phyloP scores from a whole-genome alignment of 202 grass and related monocot genomes.

The Eragrostis tef region DNA sequence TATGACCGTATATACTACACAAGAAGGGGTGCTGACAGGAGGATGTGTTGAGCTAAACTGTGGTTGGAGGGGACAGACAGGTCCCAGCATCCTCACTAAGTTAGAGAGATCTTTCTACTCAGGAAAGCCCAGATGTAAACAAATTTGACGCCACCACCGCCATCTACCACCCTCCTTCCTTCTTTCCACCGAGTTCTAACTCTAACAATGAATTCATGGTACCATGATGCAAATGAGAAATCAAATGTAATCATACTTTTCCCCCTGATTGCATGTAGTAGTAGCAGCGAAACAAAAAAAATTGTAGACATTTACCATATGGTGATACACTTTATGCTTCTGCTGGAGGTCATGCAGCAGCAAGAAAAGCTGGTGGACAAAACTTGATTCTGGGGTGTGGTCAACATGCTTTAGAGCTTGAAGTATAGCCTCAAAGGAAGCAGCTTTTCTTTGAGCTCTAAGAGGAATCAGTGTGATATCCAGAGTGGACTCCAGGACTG shows the following conservation, averaged over 20 bases:
- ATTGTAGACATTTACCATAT: slow-evolving; percentile 51
- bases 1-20: background rate
- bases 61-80: background rate
- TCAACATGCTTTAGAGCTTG: slow-evolving; percentile 43
- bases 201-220: background rate
- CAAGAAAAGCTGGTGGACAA: slow-evolving; percentile 52
- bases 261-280: background rate
- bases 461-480: slow-evolving; percentile 72
- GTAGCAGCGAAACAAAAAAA: slow-evolving; percentile 3
- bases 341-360: slow-evolving; percentile 57
- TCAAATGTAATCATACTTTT: background rate
- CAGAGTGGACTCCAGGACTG: slow-evolving; percentile 60
- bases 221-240: slow-evolving; percentile 1
- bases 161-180: background rate
- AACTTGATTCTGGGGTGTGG: slow-evolving; percentile 64
- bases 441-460: slow-evolving; percentile 56
- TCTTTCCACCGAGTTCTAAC: background rate
- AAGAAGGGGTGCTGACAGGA: background rate
- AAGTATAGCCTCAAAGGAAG: slow-evolving; percentile 58
- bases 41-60: background rate
- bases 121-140: background rate
- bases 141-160: background rate
- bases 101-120: background rate
- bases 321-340: slow-evolving; percentile 55
- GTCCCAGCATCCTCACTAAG: background rate